phyloP scores from a whole-genome alignment of 2,329 filamentous ascomycete genomes.

The Aureobasidium sp. region DNA sequence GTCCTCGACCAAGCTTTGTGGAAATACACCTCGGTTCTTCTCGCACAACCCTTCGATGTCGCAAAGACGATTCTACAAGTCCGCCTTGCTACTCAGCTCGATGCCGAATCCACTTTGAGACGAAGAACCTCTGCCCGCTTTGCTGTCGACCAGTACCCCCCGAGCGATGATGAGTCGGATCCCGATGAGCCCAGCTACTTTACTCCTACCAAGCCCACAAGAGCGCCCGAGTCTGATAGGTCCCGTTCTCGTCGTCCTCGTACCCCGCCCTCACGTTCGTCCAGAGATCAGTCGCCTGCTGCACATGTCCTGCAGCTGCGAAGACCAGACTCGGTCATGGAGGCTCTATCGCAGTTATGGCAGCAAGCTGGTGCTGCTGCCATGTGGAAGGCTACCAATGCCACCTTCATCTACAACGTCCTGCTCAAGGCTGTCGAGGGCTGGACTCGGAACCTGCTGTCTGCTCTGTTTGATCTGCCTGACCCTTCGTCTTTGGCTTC shows the following conservation, averaged over 20 bases:
- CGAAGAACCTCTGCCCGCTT: slow-evolving; percentile 1
- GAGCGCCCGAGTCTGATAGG: slow-evolving; percentile 24
- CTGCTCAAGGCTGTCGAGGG: slow-evolving; percentile 81
- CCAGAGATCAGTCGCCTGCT: slow-evolving; percentile 28
- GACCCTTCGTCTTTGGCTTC: slow-evolving; percentile 58
- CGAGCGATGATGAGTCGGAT: slow-evolving; percentile 58
- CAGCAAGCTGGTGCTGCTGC: slow-evolving; percentile 82
- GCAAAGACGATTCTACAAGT: slow-evolving; percentile 90
- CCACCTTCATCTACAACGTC: slow-evolving; percentile 84
- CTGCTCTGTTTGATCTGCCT: slow-evolving; percentile 81
- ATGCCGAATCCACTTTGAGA: slow-evolving; percentile 1
- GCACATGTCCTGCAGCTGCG: slow-evolving; percentile 61
- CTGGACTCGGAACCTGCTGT: slow-evolving; percentile 85
- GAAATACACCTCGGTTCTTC: slow-evolving; percentile 82
- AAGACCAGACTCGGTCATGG: slow-evolving; percentile 70
- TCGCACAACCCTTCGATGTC: slow-evolving; percentile 94
- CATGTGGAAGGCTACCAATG: slow-evolving; percentile 89
- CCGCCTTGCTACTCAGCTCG: slow-evolving; percentile 39
- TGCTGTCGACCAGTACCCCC: slow-evolving; percentile 3
- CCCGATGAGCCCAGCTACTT: slow-evolving; percentile 71
- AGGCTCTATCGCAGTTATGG: slow-evolving; percentile 83
- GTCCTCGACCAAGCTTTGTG: slow-evolving; percentile 78
- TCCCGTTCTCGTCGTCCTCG: slow-evolving; percentile 27
- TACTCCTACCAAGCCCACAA: slow-evolving; percentile 55
- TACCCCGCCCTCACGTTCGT: slow-evolving; percentile 34